Evolutionary conservation across 2,329 filamentous ascomycete genomes (phyloP).

Genomic region (Trichoderma sp.): DNA sequence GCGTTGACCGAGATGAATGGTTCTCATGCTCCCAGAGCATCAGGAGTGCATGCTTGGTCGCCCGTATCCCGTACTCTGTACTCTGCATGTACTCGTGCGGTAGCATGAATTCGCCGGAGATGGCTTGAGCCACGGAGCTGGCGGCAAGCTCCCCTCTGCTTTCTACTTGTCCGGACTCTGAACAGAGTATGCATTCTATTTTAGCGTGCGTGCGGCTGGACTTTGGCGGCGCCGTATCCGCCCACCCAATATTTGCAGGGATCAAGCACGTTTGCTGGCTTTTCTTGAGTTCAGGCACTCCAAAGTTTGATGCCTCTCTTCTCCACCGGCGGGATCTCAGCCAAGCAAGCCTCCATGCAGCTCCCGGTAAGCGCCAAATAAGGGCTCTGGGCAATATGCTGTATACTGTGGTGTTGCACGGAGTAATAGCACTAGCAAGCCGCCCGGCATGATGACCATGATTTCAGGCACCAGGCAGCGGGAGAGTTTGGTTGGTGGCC

Average conservation of each 20-base stretch:
- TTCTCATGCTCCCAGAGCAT: not conserved
- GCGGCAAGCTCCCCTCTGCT: not conserved
- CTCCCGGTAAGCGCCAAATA: constrained; percentile 2
- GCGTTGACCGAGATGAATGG: not conserved
- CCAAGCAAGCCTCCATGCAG: not conserved
- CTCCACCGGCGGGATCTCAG: not conserved
- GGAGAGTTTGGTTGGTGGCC: not conserved
- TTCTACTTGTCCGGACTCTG: not conserved
- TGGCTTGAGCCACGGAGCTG: not conserved
- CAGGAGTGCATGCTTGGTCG: not conserved
- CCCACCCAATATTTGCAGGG: constrained; percentile 4
- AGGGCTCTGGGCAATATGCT: not conserved
- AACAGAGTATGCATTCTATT: constrained; percentile 6
- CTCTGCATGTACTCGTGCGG: not conserved
- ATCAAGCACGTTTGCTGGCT: not conserved
- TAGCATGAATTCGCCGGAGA: not conserved
- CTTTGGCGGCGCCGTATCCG: constrained; percentile 17
- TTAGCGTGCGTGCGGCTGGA: constrained; percentile 19
- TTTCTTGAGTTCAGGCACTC: constrained; percentile 6
- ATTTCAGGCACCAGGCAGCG: not conserved
- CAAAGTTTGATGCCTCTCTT: constrained; percentile 1
- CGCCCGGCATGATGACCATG: not conserved
- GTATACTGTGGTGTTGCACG: not conserved
- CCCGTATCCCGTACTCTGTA: not conserved
- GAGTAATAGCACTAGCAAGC: not conserved